phyloP scores from a whole-genome alignment of 2,329 filamentous ascomycete species.

The Phaeoacremonium minimum region DNA sequence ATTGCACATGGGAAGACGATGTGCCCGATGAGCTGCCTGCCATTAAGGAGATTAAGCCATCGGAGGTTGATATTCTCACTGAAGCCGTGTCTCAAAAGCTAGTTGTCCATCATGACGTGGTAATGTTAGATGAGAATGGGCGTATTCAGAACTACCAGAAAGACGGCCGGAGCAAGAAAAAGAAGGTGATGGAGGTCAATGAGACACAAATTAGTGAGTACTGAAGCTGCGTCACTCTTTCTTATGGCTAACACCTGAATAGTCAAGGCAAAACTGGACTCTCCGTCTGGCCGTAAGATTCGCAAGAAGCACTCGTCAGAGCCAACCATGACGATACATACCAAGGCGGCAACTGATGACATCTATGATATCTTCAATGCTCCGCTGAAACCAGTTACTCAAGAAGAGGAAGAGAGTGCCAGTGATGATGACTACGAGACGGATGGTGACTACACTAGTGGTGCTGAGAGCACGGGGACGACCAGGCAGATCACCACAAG shows the following conservation, averaged over 20 bases:
- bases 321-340: constrained; percentile 98
- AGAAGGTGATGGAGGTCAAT: constrained; percentile 80
- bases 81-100: constrained; percentile 29
- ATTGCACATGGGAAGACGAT: constrained; percentile 51
- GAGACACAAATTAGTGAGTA: constrained; percentile 87
- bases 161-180: constrained; percentile 56
- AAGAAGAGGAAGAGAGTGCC: constrained; percentile 37
- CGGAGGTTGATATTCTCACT: constrained; percentile 16
- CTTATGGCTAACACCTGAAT: no score
- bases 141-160: constrained; percentile 37
- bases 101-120: constrained; percentile 36
- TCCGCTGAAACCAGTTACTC: constrained; percentile 49
- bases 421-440: constrained; percentile 68
- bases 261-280: constrained; percentile 94
- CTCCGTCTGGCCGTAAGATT: constrained; percentile 79
- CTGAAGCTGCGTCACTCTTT: no score
- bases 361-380: constrained; percentile 98
- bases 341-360: constrained; percentile 89
- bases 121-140: constrained; percentile 57
- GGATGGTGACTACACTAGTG: constrained; percentile 76
- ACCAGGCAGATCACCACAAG: constrained; percentile 59
- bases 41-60: constrained; percentile 7
- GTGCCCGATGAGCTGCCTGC: constrained; percentile 7
- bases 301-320: constrained; percentile 68
- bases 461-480: constrained; percentile 77